Percentiles rank a stretch among this genome's conserved stretches.
Evolutionary conservation across 2,329 filamentous ascomycete species (phyloP).

Genomic region (Cladophialophora bantiana): DNA sequence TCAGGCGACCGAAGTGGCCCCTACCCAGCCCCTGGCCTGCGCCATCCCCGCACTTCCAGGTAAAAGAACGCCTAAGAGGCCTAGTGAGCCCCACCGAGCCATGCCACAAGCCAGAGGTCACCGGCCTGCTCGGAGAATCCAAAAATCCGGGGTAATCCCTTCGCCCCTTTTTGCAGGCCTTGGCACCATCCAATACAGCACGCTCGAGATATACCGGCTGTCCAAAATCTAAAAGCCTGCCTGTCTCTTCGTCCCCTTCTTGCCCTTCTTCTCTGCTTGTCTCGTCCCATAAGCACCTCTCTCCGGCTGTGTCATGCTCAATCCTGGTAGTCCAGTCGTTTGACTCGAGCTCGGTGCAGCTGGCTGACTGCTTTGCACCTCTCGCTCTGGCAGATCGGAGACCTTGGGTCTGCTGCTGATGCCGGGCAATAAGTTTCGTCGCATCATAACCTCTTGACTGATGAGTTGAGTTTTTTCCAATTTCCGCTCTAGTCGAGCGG

Average conservation of each 20-base stretch:
- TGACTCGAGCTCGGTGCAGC: slow-evolving; percentile 27
- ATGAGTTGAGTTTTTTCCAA: slow-evolving; percentile 26
- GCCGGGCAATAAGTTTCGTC: slow-evolving; percentile 28
- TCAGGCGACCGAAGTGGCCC: slow-evolving; percentile 2
- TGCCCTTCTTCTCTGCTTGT: slow-evolving; percentile 22
- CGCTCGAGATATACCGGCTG: not conserved
- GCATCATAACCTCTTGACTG: slow-evolving; percentile 27
- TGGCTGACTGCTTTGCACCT: slow-evolving; percentile 35
- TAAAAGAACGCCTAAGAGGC: slow-evolving; percentile 1
- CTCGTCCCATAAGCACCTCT: slow-evolving; percentile 35
- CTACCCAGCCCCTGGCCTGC: not conserved
- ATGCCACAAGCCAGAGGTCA: slow-evolving; percentile 2
- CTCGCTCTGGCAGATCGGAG: slow-evolving; percentile 22
- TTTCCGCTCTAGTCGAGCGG: slow-evolving; percentile 26
- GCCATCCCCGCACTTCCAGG: slow-evolving; percentile 30
- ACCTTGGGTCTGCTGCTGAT: slow-evolving; percentile 13
- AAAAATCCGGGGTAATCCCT: slow-evolving; percentile 36
- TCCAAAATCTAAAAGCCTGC: slow-evolving; percentile 34
- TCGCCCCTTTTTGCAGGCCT: not conserved
- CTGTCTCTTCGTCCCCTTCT: slow-evolving; percentile 29
- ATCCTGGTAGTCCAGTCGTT: slow-evolving; percentile 8
- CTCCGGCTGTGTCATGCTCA: slow-evolving; percentile 38
- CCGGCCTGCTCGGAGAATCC: slow-evolving; percentile 29
- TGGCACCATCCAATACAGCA: too few relatives aligned
- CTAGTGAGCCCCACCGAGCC: not conserved